Evolutionary conservation across 768 basidiomycete genomes (phyloP).

Genomic region (Boletus speciosus): DNA sequence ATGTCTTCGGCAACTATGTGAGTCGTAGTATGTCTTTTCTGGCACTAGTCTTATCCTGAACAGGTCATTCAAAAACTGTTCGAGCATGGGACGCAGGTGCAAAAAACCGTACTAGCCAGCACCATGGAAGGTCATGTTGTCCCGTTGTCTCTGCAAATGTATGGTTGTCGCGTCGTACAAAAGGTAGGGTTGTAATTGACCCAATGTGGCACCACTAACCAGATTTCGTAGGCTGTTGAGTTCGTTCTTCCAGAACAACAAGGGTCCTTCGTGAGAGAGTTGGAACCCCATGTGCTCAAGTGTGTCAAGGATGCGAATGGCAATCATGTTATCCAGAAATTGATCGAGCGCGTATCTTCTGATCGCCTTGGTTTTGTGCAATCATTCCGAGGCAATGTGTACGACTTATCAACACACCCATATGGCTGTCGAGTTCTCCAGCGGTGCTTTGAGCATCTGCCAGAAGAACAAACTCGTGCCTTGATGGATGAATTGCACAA

Average conservation of each 20-base stretch:
- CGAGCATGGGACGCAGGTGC: conserved; percentile 75
- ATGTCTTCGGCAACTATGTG: conserved; percentile 97
- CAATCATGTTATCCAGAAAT: conserved; percentile 93
- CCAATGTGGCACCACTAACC: conserved; percentile 1
- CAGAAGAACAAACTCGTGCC: conserved; percentile 59
- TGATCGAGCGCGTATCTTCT: conserved; percentile 75
- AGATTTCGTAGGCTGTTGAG: conserved; percentile 68
- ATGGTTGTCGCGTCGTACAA: conserved; percentile 94
- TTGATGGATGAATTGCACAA: conserved; percentile 82
- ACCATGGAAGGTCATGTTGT: conserved; percentile 79
- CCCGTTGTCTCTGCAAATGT: conserved; percentile 82
- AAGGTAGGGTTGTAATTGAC: conserved; percentile 51
- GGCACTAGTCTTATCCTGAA: conserved; percentile 5
- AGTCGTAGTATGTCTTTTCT: conserved; percentile 24
- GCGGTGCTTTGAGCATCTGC: conserved; percentile 83
- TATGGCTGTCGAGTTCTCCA: conserved; percentile 96
- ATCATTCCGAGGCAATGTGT: conserved; percentile 73
- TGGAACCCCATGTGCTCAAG: conserved; percentile 75
- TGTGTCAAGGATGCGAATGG: conserved; percentile 91
- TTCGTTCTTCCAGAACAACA: conserved; percentile 78
- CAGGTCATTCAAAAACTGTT: conserved; percentile 94
- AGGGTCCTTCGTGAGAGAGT: conserved; percentile 65
- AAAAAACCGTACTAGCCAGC: conserved; percentile 65
- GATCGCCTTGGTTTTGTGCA: conserved; percentile 75
- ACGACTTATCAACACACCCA: conserved; percentile 79